Evolutionary conservation across 2,329 filamentous ascomycete species (phyloP).

Genomic region (Ambrosiella beaveri): DNA sequence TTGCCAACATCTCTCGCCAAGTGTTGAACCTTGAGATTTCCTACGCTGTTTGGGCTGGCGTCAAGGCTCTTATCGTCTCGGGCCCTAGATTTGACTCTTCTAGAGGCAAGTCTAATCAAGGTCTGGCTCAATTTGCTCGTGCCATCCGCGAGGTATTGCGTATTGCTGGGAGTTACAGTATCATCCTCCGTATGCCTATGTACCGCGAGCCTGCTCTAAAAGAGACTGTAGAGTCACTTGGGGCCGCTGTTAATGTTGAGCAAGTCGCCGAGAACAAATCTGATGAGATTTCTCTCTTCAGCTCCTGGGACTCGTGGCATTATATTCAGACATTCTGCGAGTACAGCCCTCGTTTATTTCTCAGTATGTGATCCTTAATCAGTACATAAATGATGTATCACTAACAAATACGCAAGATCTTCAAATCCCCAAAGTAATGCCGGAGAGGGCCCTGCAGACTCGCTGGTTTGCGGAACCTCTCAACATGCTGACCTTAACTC

Average conservation of each 20-base stretch:
- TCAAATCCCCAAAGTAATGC: constrained; percentile 38
- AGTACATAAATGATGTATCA: not conserved
- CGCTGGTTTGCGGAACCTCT: constrained; percentile 55
- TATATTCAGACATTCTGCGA: constrained; percentile 68
- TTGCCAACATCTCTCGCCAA: constrained; percentile 75
- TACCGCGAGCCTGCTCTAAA: constrained; percentile 51
- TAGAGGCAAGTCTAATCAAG: constrained; percentile 30
- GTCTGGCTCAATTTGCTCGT: constrained; percentile 61
- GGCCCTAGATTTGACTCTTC: constrained; percentile 53
- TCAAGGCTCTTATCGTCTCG: constrained; percentile 64
- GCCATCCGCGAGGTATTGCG: constrained; percentile 65
- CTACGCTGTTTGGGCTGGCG: constrained; percentile 89
- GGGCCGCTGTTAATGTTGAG: constrained; percentile 20
- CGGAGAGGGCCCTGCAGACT: constrained; percentile 41
- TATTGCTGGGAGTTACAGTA: constrained; percentile 57
- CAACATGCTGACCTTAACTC: constrained; percentile 39
- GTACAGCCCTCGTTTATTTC: constrained; percentile 63
- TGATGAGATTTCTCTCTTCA: constrained; percentile 51
- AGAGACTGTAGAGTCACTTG: constrained; percentile 34
- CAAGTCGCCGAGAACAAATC: constrained; percentile 20
- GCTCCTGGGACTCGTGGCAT: constrained; percentile 89
- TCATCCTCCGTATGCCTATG: constrained; percentile 73
- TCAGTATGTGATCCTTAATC: constrained; percentile 41
- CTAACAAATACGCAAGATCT: constrained; percentile 9
- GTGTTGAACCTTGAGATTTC: constrained; percentile 80